Percentiles rank a stretch among this genome's conserved stretches.
Conservation (phyloP, 371 early-diverging fungal species). For the Parasitella parasitica region DNA sequence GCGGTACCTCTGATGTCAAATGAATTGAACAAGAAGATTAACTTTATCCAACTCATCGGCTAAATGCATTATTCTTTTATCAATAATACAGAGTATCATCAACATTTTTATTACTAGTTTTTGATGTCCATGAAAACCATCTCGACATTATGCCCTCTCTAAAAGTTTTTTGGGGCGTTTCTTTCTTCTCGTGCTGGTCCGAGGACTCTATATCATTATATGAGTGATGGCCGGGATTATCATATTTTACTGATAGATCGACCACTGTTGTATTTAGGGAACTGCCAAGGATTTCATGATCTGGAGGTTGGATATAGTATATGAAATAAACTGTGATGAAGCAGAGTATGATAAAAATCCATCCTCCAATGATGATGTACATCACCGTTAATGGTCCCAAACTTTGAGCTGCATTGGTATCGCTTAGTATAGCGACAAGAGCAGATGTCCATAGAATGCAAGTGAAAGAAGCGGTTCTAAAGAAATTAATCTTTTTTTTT, state of each 20-base stretch:
- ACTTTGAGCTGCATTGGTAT: slow-evolving; percentile 43
- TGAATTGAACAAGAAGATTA: slow-evolving; percentile 8
- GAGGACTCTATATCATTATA: background rate
- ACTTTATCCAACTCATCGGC: slow-evolving; percentile 3
- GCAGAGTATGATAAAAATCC: slow-evolving; percentile 51
- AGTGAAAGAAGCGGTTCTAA: slow-evolving; percentile 58
- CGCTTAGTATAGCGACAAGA: slow-evolving; percentile 52
- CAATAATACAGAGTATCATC: background rate
- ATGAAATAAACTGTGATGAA: slow-evolving; percentile 46
- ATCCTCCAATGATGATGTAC: slow-evolving; percentile 56
- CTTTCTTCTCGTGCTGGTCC: background rate
- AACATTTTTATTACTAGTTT: background rate
- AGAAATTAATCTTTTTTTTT: slow-evolving; percentile 50
- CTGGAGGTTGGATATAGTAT: slow-evolving; percentile 34
- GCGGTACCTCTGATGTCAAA: too few species aligned
- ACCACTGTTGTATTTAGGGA: background rate
- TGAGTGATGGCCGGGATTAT: background rate
- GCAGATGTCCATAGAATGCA: slow-evolving; percentile 60
- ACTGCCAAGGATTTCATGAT: background rate
- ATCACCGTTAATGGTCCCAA: slow-evolving; percentile 50
- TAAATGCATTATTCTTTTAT: background rate
- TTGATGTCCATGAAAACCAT: background rate
- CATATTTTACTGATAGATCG: background rate
- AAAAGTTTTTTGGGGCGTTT: background rate
- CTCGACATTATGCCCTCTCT: background rate